A percentile compares a stretch with the other conserved stretches of the same genome.
phyloP scores from a whole-genome alignment of 768 basidiomycete genomes.

The Tricholomella constricta region DNA sequence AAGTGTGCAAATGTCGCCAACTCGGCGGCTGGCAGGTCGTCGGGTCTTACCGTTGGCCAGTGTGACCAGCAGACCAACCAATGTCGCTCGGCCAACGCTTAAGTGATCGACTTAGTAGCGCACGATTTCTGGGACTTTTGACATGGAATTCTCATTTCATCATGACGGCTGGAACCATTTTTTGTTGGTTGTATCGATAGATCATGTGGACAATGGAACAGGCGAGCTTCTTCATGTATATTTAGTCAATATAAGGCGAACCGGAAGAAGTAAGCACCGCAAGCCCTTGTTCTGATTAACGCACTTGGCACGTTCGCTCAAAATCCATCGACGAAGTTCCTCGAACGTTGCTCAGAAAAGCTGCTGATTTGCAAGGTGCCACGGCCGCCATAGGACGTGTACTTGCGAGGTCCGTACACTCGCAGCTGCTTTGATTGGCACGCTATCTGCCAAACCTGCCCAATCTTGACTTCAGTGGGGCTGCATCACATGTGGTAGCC shows the following conservation, averaged over 20 bases:
- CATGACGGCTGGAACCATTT: slow-evolving; percentile 5
- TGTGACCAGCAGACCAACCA: slow-evolving; percentile 39
- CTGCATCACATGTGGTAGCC: neutral
- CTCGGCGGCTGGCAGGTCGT: slow-evolving; percentile 36
- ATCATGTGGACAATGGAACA: slow-evolving; percentile 1
- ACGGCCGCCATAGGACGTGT: too few relatives aligned
- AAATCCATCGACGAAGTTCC: too few relatives aligned
- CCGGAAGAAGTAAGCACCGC: too few relatives aligned
- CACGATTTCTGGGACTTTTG: slow-evolving; percentile 10
- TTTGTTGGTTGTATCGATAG: slow-evolving; percentile 6
- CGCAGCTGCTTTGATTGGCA: too few relatives aligned
- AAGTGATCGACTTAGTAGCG: neutral
- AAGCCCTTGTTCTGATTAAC: too few relatives aligned
- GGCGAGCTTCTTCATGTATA: too few relatives aligned
- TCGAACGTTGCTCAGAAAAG: too few relatives aligned
- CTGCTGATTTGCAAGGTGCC: too few relatives aligned
- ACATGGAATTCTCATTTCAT: neutral
- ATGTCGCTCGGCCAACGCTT: slow-evolving; percentile 27
- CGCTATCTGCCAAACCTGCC: too few relatives aligned
- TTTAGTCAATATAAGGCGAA: too few relatives aligned
- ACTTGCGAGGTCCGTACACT: too few relatives aligned
- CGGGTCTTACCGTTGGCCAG: slow-evolving; percentile 41
- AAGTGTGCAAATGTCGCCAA: slow-evolving; percentile 54
- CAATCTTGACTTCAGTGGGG: neutral
- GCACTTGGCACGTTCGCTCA: too few relatives aligned